Percentiles rank a stretch among this genome's conserved stretches.
These are phyloP conservation scores for Leccinum variicolor DNA, from an alignment of 768 basidiomycete genomes.

Conservation along the genomic window DNA sequence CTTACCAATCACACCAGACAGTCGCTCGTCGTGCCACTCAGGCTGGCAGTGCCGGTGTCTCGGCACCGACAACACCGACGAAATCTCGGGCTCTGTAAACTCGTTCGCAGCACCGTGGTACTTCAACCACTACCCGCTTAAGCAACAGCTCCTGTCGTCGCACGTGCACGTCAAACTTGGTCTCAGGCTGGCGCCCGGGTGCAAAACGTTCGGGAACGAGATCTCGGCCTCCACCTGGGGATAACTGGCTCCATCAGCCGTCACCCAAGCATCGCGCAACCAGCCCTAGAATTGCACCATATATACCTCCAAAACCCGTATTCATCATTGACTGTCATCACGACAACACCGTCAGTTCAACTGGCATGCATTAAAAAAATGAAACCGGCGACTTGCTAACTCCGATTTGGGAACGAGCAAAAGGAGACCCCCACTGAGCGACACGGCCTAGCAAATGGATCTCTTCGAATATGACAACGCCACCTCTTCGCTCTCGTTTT, in stretches of 20 bases:
- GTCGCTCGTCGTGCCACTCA: conserved; percentile 50
- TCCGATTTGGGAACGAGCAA: conserved; percentile 74
- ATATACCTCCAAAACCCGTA: conserved; percentile 83
- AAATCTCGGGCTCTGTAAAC: conserved; percentile 79
- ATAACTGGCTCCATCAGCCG: conserved; percentile 56
- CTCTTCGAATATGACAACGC: conserved; percentile 72
- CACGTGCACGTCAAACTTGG: conserved; percentile 47
- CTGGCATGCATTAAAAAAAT: not conserved
- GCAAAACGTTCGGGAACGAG: conserved; percentile 50
- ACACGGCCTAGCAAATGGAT: conserved; percentile 65
- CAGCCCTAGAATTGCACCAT: conserved; percentile 71
- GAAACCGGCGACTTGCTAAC: conserved; percentile 48
- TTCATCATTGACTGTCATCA: conserved; percentile 45
- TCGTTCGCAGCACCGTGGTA: conserved; percentile 73
- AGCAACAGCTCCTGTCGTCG: conserved; percentile 54
- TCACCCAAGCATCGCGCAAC: conserved; percentile 67
- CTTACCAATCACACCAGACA: conserved; percentile 56
- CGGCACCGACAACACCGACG: conserved; percentile 54
- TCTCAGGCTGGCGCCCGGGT: too few relatives aligned
- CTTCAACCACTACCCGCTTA: conserved; percentile 55
- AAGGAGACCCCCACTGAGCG: conserved; percentile 64
- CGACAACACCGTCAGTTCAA: not conserved
- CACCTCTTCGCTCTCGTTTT: conserved; percentile 62
- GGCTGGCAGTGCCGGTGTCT: conserved; percentile 34
- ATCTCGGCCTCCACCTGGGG: conserved; percentile 62